These are phyloP conservation scores for Coniochaeta hoffmannii DNA, from an alignment of 2,329 filamentous ascomycete species.

Conservation along the genomic window DNA sequence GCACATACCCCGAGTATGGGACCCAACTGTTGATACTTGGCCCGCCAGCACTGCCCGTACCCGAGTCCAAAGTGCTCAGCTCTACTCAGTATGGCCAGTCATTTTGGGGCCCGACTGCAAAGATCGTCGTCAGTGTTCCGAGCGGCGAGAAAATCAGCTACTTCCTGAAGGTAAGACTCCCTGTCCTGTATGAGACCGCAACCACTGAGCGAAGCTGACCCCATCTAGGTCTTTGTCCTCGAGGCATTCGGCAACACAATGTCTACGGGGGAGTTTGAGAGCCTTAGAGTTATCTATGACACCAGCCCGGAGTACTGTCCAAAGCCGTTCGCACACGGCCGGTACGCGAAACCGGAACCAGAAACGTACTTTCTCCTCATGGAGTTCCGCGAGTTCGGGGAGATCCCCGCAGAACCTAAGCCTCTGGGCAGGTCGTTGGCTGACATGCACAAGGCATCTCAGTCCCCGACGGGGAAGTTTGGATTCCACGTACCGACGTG, in stretches of 20 bases:
- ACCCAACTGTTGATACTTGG: background rate
- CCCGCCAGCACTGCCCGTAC: background rate
- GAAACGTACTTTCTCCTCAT: conserved; percentile 10
- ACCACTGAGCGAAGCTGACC: no score
- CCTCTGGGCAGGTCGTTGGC: conserved; percentile 7
- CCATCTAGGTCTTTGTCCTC: background rate
- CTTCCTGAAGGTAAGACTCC: conserved; percentile 6
- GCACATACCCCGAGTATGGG: no score
- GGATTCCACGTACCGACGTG: conserved; percentile 27
- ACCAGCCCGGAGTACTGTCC: conserved; percentile 7
- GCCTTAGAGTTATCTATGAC: conserved; percentile 9
- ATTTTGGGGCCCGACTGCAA: conserved; percentile 9
- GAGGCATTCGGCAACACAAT: conserved; percentile 4
- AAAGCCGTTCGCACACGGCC: conserved; percentile 6
- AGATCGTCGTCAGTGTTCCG: conserved; percentile 4
- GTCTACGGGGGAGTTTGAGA: conserved; percentile 10
- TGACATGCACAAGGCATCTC: conserved; percentile 7
- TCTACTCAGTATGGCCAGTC: conserved; percentile 5
- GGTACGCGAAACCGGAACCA: background rate
- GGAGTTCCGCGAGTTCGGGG: conserved; percentile 9
- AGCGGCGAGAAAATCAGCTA: conserved; percentile 3
- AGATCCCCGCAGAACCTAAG: conserved; percentile 21
- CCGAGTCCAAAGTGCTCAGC: background rate
- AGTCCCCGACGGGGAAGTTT: conserved; percentile 25
- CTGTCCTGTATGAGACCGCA: no score